Conservation (phyloP, 2,329 filamentous ascomycete species). For the Capronia americana region DNA sequence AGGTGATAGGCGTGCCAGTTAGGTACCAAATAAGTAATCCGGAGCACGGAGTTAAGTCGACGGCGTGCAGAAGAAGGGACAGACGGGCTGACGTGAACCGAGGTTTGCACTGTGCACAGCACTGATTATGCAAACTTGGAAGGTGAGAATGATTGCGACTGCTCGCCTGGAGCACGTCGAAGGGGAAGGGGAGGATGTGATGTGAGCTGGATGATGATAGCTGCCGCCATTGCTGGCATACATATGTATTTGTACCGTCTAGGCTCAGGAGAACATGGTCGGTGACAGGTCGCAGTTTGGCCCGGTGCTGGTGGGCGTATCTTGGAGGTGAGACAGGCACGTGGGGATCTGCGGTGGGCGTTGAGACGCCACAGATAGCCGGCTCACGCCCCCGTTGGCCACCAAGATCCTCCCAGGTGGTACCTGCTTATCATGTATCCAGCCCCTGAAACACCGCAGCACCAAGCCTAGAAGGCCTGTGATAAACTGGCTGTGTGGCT, state of each 20-base stretch:
- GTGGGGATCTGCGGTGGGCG: constrained; percentile 26
- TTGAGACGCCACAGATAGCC: constrained; percentile 19
- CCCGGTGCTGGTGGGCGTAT: background rate
- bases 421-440: constrained; percentile 14
- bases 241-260: constrained; percentile 14
- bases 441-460: constrained; percentile 18
- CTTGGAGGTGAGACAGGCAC: constrained; percentile 32
- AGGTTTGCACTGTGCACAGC: constrained; percentile 7
- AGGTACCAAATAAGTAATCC: constrained; percentile 17
- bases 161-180: constrained; percentile 1
- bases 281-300: background rate
- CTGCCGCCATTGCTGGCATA: background rate
- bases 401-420: constrained; percentile 8
- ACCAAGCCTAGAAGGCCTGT: constrained; percentile 11
- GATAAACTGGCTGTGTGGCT: constrained; percentile 3
- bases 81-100: constrained; percentile 8
- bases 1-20: background rate
- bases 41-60: constrained; percentile 16
- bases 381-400: constrained; percentile 15
- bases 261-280: constrained; percentile 8
- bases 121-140: constrained; percentile 10
- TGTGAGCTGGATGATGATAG: constrained; percentile 1
- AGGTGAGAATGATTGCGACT: background rate
- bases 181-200: constrained; percentile 4
- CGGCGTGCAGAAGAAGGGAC: background rate